phyloP scores from a whole-genome alignment of 129 eudicot species.

The Arctium lappa region DNA sequence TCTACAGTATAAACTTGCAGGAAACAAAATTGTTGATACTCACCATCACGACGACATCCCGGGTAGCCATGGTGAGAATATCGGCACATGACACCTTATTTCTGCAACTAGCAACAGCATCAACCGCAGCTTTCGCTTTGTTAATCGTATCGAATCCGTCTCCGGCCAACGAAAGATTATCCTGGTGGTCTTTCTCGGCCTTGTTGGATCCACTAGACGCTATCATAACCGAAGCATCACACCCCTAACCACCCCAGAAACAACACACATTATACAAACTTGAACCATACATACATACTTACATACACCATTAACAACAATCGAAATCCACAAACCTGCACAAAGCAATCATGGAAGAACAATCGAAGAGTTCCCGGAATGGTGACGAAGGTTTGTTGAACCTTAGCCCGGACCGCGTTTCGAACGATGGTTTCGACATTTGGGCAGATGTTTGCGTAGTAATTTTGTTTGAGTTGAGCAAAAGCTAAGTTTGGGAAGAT shows the following conservation, averaged over 20 bases:
- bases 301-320: too few relatives aligned
- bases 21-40: background rate
- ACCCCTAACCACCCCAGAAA: slow-evolving; percentile 39
- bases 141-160: slow-evolving; percentile 80
- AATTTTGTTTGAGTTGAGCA: slow-evolving; percentile 56
- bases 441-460: slow-evolving; percentile 68
- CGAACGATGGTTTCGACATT: slow-evolving; percentile 69
- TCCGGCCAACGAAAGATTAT: slow-evolving; percentile 75
- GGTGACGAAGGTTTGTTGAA: slow-evolving; percentile 66
- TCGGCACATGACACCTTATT: slow-evolving; percentile 90
- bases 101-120: slow-evolving; percentile 51
- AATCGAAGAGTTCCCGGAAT: slow-evolving; percentile 74
- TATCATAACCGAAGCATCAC: slow-evolving; percentile 82
- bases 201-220: slow-evolving; percentile 46
- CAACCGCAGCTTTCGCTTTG: slow-evolving; percentile 82
- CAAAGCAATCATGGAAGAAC: slow-evolving; percentile 91
- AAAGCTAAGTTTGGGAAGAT: slow-evolving; percentile 28
- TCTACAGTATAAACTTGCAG: background rate
- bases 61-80: slow-evolving; percentile 86
- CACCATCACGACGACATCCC: slow-evolving; percentile 68
- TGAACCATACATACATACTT: background rate
- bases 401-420: slow-evolving; percentile 43
- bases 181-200: slow-evolving; percentile 78
- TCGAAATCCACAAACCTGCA: slow-evolving; percentile 39
- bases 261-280: background rate